Conservation (phyloP, 2,329 filamentous ascomycete genomes). For the Sporothrix brasiliensis region DNA sequence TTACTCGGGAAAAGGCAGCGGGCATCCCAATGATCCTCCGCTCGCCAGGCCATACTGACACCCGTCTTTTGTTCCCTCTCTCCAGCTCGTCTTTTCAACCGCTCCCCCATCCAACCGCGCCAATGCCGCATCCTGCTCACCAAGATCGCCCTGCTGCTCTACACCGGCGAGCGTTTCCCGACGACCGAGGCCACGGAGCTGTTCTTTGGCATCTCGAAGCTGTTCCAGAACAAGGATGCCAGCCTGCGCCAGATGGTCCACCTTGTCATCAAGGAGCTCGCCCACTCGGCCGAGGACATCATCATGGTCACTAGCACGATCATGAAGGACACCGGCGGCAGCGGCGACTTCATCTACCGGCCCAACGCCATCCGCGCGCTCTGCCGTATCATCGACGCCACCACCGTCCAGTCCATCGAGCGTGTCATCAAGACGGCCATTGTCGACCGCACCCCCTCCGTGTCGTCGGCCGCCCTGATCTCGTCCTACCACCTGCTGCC, state of each 20-base stretch:
- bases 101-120: conserved; percentile 92
- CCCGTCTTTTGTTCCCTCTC: conserved; percentile 19
- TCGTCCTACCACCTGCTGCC: conserved; percentile 98
- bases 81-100: conserved; percentile 94
- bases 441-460: conserved; percentile 97
- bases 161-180: conserved; percentile 95
- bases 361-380: conserved; percentile 95
- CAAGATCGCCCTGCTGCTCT: conserved; percentile 94
- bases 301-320: conserved; percentile 99
- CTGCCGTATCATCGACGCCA: conserved; percentile 95
- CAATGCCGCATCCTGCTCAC: conserved; percentile 97
- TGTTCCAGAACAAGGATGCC: conserved; percentile 99
- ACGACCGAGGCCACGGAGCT: conserved; percentile 96
- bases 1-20: not conserved
- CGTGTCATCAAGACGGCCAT: conserved; percentile 98
- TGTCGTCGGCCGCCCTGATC: conserved; percentile 92
- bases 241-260: conserved; percentile 98
- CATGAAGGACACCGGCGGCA: conserved; percentile 98
- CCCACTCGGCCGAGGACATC: conserved; percentile 93
- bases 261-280: conserved; percentile 95
- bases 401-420: conserved; percentile 96
- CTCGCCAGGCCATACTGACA: not conserved
- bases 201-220: conserved; percentile 98
- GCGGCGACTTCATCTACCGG: conserved; percentile 89
- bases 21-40: not conserved